These are phyloP conservation scores for Skeletonema potamos DNA, from an alignment of 108 stramenopile genomes.

Conservation along the genomic window DNA sequence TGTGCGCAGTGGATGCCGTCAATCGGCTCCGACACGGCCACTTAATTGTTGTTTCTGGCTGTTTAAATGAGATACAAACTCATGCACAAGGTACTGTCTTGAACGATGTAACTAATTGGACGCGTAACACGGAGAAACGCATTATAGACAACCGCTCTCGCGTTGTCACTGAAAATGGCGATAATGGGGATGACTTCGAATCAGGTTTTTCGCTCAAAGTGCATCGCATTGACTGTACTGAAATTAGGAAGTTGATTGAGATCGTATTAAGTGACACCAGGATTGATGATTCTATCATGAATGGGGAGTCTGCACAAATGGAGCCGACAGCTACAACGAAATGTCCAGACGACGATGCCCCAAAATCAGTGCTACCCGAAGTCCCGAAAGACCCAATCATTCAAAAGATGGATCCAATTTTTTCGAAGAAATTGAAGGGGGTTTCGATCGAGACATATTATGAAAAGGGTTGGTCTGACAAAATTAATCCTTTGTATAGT, in stretches of 20 bases:
- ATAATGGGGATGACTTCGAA: constrained; percentile 2
- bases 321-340: background rate
- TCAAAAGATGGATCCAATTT: constrained; percentile 67
- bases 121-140: constrained; percentile 9
- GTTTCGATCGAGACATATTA: constrained; percentile 67
- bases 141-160: constrained; percentile 15
- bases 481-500: constrained; percentile 59
- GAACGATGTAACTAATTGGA: constrained; percentile 29
- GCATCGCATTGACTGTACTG: constrained; percentile 20
- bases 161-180: constrained; percentile 2
- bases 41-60: background rate
- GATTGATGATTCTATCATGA: background rate
- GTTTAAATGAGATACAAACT: background rate
- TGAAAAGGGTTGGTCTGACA: constrained; percentile 71
- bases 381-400: constrained; percentile 58
- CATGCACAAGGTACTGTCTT: background rate
- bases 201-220: constrained; percentile 29
- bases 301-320: background rate
- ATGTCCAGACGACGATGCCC: constrained; percentile 12
- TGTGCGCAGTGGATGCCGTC: constrained; percentile 23
- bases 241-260: constrained; percentile 19
- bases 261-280: background rate
- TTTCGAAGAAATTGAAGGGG: constrained; percentile 55
- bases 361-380: constrained; percentile 12
- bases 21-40: constrained; percentile 26